Evolutionary conservation across 2,329 filamentous ascomycete species (phyloP), one percentile per base, ranked within the genome.

Genomic region (Podosphaera leucotricha): DNA sequence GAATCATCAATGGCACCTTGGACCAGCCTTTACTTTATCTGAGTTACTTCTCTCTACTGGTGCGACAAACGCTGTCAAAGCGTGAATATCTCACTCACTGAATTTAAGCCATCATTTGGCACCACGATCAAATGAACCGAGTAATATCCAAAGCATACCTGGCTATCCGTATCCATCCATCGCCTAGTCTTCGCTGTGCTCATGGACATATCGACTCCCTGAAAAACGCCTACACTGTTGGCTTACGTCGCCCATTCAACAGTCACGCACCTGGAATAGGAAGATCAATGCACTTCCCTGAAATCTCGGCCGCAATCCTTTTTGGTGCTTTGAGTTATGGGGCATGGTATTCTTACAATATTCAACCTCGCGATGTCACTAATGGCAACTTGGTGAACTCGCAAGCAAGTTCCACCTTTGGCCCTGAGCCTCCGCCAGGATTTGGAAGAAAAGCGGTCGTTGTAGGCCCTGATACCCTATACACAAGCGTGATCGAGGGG

Each of bases 391-490:
- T 33, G 15, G 15, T 33, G 15, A 33, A 33, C 15, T 13, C 28
- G 28, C 28, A n/a, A 33, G 28, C 28, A n/a, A 33, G 47, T 53
- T 38, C 50, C 61, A 62, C 54, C 52, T 7, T 48, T 47, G 33
- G 46, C 41, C 6, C 46, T 55, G 40, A 19, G 11, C 15, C 21
- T 24, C 21, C 28, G 18, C 20, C 42, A 18, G 33, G 24, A 16
- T 22, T 38, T 16, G 73, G 70, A 36, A 72, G 62, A 61, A 85
- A 68, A 51, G 82, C 92, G 18, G 68, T 95, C 20, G 76, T 94
- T 37, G 82, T 98, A 43, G 84, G 87, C 48, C 80, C 86, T 55
- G 84, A 92, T 58, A 78, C 92, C 60, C 72, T 98, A 42, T 87
- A 86, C 57, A 90, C 87, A 10, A 81, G 82, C 20, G 81, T 82